Evolutionary conservation across 768 basidiomycete genomes (phyloP).

Genomic region (Tulasnella sp.): DNA sequence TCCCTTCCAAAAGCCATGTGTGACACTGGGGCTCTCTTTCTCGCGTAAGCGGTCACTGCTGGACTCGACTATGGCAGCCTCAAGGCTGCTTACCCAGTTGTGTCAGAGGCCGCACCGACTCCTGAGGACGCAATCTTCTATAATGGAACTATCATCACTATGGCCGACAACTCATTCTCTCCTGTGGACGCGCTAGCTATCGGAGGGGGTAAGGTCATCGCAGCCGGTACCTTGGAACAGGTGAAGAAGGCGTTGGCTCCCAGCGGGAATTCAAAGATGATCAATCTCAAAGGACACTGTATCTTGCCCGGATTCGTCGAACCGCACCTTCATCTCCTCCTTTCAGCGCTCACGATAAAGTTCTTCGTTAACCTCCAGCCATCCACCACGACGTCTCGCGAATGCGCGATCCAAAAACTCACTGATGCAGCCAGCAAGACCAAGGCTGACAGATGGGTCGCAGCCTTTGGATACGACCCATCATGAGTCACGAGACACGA

Average conservation of each 20-base stretch:
- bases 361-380: not conserved
- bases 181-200: not conserved
- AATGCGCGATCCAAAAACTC: not conserved
- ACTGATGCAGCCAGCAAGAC: not conserved
- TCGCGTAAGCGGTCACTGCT: too few species aligned
- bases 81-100: too few species aligned
- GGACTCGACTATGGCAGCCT: too few species aligned
- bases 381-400: not conserved
- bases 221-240: not conserved
- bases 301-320: constrained; percentile 13
- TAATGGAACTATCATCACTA: constrained; percentile 2
- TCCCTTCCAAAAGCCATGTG: too few species aligned
- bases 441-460: not conserved
- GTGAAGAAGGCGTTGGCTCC: not conserved
- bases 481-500: not conserved
- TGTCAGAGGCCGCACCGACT: not conserved
- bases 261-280: not conserved
- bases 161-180: not conserved
- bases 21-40: too few species aligned
- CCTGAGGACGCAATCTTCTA: not conserved
- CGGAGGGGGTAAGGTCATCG: not conserved
- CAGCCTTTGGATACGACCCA: constrained; percentile 11
- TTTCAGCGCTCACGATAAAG: constrained; percentile 2
- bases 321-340: constrained; percentile 12
- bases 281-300: constrained; percentile 4